phyloP scores from a whole-genome alignment of 805 yeast species.

The Metschnikowia corniflorae region DNA sequence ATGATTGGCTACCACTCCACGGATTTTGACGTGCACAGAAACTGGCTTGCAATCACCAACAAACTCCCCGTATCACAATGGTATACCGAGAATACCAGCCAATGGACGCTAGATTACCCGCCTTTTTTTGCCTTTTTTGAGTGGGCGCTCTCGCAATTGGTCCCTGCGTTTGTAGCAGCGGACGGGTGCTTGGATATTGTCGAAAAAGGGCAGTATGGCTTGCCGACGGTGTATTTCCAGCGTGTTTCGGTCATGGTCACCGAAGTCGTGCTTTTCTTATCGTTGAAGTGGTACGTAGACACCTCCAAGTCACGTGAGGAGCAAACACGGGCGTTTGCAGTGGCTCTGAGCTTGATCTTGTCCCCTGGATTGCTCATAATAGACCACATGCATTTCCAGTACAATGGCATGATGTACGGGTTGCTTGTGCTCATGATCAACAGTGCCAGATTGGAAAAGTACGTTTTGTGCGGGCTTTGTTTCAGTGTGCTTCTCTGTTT shows the following conservation, averaged over 20 bases:
- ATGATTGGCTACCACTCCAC: conserved; percentile 80
- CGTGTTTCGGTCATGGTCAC: conserved; percentile 73
- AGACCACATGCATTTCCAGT: conserved; percentile 96
- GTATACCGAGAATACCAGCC: conserved; percentile 75
- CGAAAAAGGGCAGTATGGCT: conserved; percentile 61
- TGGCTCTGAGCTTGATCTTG: conserved; percentile 75
- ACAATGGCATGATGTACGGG: conserved; percentile 92
- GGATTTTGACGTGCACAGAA: conserved; percentile 95
- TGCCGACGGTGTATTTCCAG: conserved; percentile 81
- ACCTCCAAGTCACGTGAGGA: conserved; percentile 39
- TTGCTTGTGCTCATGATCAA: conserved; percentile 70
- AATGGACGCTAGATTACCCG: conserved; percentile 97
- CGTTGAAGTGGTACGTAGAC: conserved; percentile 69
- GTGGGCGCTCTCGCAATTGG: conserved; percentile 69
- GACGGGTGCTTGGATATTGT: conserved; percentile 81
- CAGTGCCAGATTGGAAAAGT: conserved; percentile 57
- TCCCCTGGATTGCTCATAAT: conserved; percentile 89
- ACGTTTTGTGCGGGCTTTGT: conserved; percentile 59
- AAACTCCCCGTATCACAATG: conserved; percentile 70
- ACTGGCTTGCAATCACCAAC: conserved; percentile 91
- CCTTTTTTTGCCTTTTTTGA: conserved; percentile 97
- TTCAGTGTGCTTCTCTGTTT: conserved; percentile 82
- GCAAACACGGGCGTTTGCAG: conserved; percentile 58
- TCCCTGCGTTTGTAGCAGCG: conserved; percentile 54
- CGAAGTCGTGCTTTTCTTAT: conserved; percentile 66